phyloP scores from a whole-genome alignment of 768 basidiomycete genomes.

The Suillus fuscotomentosus region DNA sequence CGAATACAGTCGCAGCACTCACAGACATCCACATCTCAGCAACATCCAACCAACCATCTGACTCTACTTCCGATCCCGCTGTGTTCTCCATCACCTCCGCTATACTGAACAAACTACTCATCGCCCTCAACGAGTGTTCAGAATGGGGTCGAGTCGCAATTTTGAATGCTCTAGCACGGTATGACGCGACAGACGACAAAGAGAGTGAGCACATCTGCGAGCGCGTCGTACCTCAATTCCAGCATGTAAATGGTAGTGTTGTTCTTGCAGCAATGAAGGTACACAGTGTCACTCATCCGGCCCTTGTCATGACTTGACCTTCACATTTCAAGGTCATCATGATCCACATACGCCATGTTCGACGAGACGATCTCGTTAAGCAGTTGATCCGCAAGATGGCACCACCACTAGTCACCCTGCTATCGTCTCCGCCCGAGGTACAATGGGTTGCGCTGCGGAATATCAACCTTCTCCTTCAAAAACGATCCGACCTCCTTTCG shows the following conservation, averaged over 20 bases:
- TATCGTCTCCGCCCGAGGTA: conserved; percentile 95
- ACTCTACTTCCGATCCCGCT: conserved; percentile 57
- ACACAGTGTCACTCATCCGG: conserved; percentile 13
- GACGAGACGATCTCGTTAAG: conserved; percentile 79
- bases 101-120: conserved; percentile 84
- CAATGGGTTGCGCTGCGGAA: conserved; percentile 98
- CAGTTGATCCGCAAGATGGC: conserved; percentile 95
- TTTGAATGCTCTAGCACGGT: conserved; percentile 81
- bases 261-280: conserved; percentile 97
- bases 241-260: conserved; percentile 94
- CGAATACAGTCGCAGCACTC: conserved; percentile 92
- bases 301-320: background rate
- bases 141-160: conserved; percentile 99
- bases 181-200: conserved; percentile 81
- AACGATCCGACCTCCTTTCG: conserved; percentile 82
- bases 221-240: conserved; percentile 96
- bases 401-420: conserved; percentile 90
- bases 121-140: conserved; percentile 96
- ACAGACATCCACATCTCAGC: conserved; percentile 87
- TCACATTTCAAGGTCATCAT: conserved; percentile 72
- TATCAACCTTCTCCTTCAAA: conserved; percentile 95
- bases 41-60: conserved; percentile 46
- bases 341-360: conserved; percentile 90
- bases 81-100: conserved; percentile 81
- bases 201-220: conserved; percentile 99